Evolutionary conservation across 805 yeast species (phyloP).

Genomic region (Zygotorulaspora chibaensis): DNA sequence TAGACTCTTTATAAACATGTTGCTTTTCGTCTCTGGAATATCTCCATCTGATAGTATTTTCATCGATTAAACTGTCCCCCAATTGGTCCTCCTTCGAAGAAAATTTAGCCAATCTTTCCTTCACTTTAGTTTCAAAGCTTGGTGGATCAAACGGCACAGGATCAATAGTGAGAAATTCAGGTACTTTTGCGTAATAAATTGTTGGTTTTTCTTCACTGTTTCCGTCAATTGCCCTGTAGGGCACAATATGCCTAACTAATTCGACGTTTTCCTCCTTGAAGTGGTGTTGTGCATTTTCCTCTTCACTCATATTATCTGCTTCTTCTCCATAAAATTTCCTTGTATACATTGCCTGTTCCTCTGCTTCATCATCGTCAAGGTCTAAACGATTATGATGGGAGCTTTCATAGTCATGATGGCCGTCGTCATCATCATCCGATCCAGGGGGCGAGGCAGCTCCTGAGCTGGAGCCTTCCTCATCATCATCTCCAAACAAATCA

Average conservation of each 20-base stretch:
- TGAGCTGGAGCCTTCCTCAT: constrained; percentile 15
- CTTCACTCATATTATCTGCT: constrained; percentile 24
- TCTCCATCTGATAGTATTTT: constrained; percentile 92
- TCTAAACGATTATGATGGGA: constrained; percentile 22
- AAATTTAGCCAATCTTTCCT: constrained; percentile 33
- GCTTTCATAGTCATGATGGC: constrained; percentile 13
- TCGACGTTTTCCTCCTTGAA: constrained; percentile 37
- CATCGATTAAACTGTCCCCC: constrained; percentile 64
- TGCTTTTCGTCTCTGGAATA: constrained; percentile 75
- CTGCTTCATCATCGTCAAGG: constrained; percentile 36
- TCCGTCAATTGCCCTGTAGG: constrained; percentile 45
- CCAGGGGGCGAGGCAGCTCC: neutral
- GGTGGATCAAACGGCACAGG: constrained; percentile 85
- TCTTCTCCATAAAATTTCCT: constrained; percentile 36
- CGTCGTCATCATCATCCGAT: constrained; percentile 28
- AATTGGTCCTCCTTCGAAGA: constrained; percentile 45
- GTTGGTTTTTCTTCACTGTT: constrained; percentile 34
- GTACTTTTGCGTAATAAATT: constrained; percentile 58
- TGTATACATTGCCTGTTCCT: constrained; percentile 33
- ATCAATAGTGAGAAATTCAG: constrained; percentile 77
- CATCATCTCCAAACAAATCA: constrained; percentile 42
- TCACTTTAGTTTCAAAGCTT: constrained; percentile 49
- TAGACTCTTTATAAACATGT: constrained; percentile 72
- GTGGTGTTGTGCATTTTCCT: constrained; percentile 35
- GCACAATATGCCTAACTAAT: constrained; percentile 39